A percentile compares a stretch with the other conserved stretches of the same genome.
phyloP scores from a whole-genome alignment of 2,329 filamentous ascomycete species.

The Fusarium sp. region DNA sequence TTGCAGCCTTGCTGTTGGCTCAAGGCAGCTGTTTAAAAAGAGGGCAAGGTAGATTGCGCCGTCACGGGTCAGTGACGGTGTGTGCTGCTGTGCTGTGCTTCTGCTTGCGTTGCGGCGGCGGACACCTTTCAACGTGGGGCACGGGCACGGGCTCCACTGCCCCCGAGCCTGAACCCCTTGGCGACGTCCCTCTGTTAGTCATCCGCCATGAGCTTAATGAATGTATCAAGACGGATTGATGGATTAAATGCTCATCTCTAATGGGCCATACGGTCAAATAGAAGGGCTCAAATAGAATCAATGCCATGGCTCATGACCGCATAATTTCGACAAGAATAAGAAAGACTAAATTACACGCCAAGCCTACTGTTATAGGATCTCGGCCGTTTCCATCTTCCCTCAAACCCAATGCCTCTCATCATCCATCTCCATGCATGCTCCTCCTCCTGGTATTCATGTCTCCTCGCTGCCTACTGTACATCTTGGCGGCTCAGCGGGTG shows the following conservation, averaged over 20 bases:
- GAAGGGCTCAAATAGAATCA: constrained; percentile 11
- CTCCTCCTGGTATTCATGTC: background rate
- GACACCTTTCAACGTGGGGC: constrained; percentile 48
- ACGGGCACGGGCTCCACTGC: constrained; percentile 37
- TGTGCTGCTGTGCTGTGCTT: constrained; percentile 37
- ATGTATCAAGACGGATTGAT: background rate
- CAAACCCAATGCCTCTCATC: background rate
- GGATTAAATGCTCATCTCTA: background rate
- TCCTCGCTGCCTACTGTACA: constrained; percentile 21
- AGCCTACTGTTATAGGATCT: constrained; percentile 7
- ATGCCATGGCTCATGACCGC: background rate
- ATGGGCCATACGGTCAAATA: background rate
- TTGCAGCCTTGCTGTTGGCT: constrained; percentile 20
- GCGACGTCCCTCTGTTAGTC: constrained; percentile 37
- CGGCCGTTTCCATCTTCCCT: constrained; percentile 3
- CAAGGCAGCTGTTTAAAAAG: constrained; percentile 44
- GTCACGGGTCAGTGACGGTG: constrained; percentile 41
- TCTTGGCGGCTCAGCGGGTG: constrained; percentile 57
- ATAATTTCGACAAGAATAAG: background rate
- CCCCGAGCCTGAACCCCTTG: constrained; percentile 17
- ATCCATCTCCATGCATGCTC: background rate
- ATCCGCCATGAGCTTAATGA: constrained; percentile 10
- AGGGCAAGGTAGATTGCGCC: constrained; percentile 38
- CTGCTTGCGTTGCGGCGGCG: constrained; percentile 36
- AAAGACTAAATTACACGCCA: constrained; percentile 9